Evolutionary conservation across 208 protist species (phyloP), one percentile per base, ranked within the genome.

Genomic region (Leishmania tropica): DNA sequence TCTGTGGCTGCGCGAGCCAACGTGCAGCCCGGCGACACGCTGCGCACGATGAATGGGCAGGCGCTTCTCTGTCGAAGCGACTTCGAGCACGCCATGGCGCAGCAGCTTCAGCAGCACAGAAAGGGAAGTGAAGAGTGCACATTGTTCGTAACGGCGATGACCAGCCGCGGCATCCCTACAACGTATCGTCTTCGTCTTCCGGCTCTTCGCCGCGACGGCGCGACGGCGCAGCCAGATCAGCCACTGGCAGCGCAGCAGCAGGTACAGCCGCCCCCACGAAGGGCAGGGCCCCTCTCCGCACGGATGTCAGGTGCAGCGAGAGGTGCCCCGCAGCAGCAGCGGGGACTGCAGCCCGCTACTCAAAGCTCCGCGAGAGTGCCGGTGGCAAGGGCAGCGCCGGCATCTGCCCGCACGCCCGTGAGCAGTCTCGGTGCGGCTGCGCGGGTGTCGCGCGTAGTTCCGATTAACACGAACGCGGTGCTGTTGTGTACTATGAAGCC

Each of bases 11-110:
- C 82, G 13, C 81, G 80, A 48, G 85, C 85, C 7, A 75, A 77
- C n/a, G 8, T 88, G n/a, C 82, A 81, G 45, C 75, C 76, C 37
- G 85, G 85, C 35, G 85, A 88, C 79, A 75, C 62, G 48, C 58
- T 88, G 31, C 85, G 82, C 78, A 79, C 75, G 5, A 19, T 88
- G 54, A 77, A 88, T 54, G 85, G 85, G 5, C 37, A 80, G 13
- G 28, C 62, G 4, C 78, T 86, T 40, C 40, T 60, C 64, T 79
- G 78, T 3, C 74, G 47, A 48, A 8, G 37, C 47, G 83, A 86
- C 78, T 67, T 86, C 10, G 10, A 72, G 7, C 75, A 58, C 1
- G 64, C 68, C 35, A 68, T 88, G 42, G 42, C 42, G 31, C 68
- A 47, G 42, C 76, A 77, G 81, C 76, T n/a, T 19, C 68, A 47